phyloP scores from a whole-genome alignment of 176 grass and related monocot genomes.

The Musa schizocarpa region DNA sequence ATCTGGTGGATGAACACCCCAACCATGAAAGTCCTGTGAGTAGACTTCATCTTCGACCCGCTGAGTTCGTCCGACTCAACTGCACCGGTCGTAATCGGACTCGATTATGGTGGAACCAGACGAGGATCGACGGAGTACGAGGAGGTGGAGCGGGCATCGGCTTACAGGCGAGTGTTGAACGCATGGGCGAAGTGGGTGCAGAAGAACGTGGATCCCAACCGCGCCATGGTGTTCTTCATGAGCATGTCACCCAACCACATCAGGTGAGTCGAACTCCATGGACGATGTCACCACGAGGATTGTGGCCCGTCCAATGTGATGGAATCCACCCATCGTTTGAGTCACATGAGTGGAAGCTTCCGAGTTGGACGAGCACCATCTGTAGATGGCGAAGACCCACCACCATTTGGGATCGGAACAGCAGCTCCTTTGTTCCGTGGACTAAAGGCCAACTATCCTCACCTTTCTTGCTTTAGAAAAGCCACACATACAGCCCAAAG shows the following conservation, averaged over 20 bases:
- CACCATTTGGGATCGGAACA: too few relatives aligned
- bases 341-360: not conserved
- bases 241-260: conserved; percentile 96
- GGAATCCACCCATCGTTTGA: too few relatives aligned
- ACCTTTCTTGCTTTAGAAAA: not conserved
- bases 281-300: too few relatives aligned
- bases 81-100: not conserved
- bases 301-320: too few relatives aligned
- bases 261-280: conserved; percentile 27
- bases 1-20: conserved; percentile 97
- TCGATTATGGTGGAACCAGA: conserved; percentile 7
- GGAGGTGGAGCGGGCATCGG: conserved; percentile 65
- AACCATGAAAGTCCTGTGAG: conserved; percentile 89
- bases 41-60: not conserved
- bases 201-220: conserved; percentile 68
- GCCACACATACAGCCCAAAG: not conserved
- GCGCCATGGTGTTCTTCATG: conserved; percentile 92
- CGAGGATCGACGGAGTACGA: conserved; percentile 61
- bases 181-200: conserved; percentile 92
- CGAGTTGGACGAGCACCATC: too few relatives aligned
- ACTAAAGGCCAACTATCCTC: not conserved
- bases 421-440: too few relatives aligned
- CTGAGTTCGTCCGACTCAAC: not conserved
- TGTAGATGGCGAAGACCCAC: too few relatives aligned
- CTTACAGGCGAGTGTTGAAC: conserved; percentile 69